Conservation (phyloP, 2,329 filamentous ascomycete species). For the Colletotrichum cuscutae region DNA sequence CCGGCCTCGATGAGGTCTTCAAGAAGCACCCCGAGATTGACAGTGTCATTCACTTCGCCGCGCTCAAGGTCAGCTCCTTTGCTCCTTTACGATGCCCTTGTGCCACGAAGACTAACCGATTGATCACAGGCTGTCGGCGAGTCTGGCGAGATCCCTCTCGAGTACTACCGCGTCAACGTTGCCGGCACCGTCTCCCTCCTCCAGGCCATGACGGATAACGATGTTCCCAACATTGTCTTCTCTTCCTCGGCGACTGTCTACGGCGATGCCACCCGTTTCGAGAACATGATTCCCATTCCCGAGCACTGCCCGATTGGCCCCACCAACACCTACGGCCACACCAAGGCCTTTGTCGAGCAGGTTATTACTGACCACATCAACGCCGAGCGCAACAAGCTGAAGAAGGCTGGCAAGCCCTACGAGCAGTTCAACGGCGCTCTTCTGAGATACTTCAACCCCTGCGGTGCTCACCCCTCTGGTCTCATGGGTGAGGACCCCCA, state of each 20-base stretch:
- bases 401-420: conserved; percentile 80
- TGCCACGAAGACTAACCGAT: not conserved
- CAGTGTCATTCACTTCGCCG: conserved; percentile 98
- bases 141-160: conserved; percentile 90
- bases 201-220: conserved; percentile 86
- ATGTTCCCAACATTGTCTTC: conserved; percentile 97
- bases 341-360: conserved; percentile 90
- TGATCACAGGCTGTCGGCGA: conserved; percentile 87
- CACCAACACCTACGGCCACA: conserved; percentile 97
- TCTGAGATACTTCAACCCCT: conserved; percentile 97
- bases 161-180: conserved; percentile 98
- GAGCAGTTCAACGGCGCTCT: conserved; percentile 93
- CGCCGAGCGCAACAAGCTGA: conserved; percentile 83
- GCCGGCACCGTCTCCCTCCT: conserved; percentile 90
- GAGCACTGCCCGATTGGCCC: conserved; percentile 96
- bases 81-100: not conserved
- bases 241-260: conserved; percentile 98
- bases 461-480: conserved; percentile 91
- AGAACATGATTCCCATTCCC: conserved; percentile 98
- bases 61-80: conserved; percentile 79
- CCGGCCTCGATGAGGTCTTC: conserved; percentile 87
- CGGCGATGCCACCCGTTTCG: conserved; percentile 94
- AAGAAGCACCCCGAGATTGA: conserved; percentile 90
- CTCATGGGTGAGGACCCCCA: conserved; percentile 99
- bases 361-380: conserved; percentile 93